Evolutionary conservation across 257 asterid species (phyloP), one percentile per base, ranked within the genome.

Genomic region (Pogostemon cablin): DNA sequence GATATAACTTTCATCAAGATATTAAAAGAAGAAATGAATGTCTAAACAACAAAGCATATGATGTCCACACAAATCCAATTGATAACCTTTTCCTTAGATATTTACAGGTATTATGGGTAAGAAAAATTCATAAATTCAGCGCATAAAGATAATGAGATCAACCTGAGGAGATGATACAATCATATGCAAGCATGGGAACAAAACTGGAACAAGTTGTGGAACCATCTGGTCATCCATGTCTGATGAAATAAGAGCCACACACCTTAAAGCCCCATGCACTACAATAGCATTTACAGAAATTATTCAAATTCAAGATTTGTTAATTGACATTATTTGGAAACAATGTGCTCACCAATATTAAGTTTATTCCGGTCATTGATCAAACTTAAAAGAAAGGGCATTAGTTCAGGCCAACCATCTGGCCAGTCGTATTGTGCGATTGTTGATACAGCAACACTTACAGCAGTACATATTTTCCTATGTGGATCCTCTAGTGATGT

Each of bases 101-200:
- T 12, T 39, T 67, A 32, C 37, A 48, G 49, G 40, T 66, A 54
- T 65, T 37, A 53, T 9, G 10, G 20, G 37, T 54, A 52, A 12
- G 59, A 53, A 53, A 64, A 73, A 46, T 4, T 68, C 42, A 46
- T 70, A 71, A 61, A 42, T 62, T 60, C 49, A 52, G 69, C 43
- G 55, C 38, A 10, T 7, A 25, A 53, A 77, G 66, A 35, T 38
- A 76, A 68, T 42, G 69, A 79, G 62, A 74, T 62, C 77, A 73
- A 93, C 97, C 97, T 89, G 96, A 79, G 96, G 89, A 72, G 93
- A 87, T 73, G 99, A 93, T 67, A 91, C 85, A 72, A 93, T 91
- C 54, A 75, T 48, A 74, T 86, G 82, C 86, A 91, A 82, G 81
- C 88, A 86, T 62, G 98, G 96, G 83, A 93, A 93, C 65, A 93